Evolutionary conservation across 1,139 yeast species (phyloP).

Genomic region (Kodamaea plutei): DNA sequence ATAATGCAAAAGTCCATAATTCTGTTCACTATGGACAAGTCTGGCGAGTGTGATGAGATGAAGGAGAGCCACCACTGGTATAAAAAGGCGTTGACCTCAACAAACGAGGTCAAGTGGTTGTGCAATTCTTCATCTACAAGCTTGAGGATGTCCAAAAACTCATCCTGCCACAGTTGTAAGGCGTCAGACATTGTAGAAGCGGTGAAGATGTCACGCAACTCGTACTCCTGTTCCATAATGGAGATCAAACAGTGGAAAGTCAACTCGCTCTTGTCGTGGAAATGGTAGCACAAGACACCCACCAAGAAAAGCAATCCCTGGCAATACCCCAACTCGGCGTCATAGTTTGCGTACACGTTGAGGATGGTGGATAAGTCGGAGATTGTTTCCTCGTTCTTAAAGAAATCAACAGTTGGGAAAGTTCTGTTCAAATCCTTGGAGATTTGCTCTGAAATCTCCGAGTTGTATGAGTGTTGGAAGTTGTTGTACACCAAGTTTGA

Average conservation of each 20-base stretch:
- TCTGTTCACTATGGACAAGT: slow-evolving; percentile 46
- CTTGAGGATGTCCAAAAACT: slow-evolving; percentile 46
- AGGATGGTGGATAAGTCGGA: slow-evolving; percentile 51
- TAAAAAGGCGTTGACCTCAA: slow-evolving; percentile 44
- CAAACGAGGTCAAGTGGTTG: slow-evolving; percentile 39
- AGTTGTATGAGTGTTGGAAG: slow-evolving; percentile 43
- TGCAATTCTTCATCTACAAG: slow-evolving; percentile 40
- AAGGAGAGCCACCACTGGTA: slow-evolving; percentile 69
- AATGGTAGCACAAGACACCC: slow-evolving; percentile 56
- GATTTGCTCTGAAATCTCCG: slow-evolving; percentile 49
- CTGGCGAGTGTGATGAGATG: slow-evolving; percentile 59
- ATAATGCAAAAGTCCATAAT: slow-evolving; percentile 53
- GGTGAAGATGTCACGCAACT: slow-evolving; percentile 55
- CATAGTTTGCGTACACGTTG: slow-evolving; percentile 65
- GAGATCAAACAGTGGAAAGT: slow-evolving; percentile 55
- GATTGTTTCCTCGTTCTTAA: slow-evolving; percentile 42
- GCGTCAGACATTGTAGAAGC: slow-evolving; percentile 55
- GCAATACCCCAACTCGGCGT: slow-evolving; percentile 67
- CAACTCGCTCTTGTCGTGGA: slow-evolving; percentile 39
- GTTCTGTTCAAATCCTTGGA: slow-evolving; percentile 61
- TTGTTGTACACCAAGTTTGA: slow-evolving; percentile 33
- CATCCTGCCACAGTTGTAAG: slow-evolving; percentile 49
- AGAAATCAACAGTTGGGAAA: slow-evolving; percentile 54
- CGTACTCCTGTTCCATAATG: slow-evolving; percentile 58
- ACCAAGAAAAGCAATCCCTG: slow-evolving; percentile 67